A percentile compares a stretch with the other conserved stretches of the same genome.
These are phyloP conservation scores for Neurospora discreta DNA, from an alignment of 495 filamentous ascomycete genomes.

Conservation along the genomic window DNA sequence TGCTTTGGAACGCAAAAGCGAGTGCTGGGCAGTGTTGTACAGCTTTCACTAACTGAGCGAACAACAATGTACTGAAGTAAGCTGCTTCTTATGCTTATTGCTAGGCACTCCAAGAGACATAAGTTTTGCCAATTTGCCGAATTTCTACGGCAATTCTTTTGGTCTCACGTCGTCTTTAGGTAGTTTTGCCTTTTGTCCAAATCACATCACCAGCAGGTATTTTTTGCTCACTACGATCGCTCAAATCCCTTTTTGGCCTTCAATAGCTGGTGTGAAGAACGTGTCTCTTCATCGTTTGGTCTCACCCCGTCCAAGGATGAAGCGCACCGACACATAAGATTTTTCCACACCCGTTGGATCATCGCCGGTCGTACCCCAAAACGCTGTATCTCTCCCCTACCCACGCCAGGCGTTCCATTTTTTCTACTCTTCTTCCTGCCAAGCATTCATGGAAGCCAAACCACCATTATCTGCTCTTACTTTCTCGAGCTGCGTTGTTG, in stretches of 20 bases:
- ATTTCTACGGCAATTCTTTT: no score
- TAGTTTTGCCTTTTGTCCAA: no score
- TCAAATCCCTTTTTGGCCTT: not conserved
- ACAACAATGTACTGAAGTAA: no score
- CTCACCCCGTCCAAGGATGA: not conserved
- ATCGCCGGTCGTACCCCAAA: not conserved
- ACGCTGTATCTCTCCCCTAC: not conserved
- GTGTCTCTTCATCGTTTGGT: not conserved
- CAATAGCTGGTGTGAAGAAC: not conserved
- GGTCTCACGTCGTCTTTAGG: no score
- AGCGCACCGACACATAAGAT: not conserved
- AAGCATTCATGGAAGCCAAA: not conserved
- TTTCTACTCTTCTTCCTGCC: not conserved
- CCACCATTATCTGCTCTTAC: no score
- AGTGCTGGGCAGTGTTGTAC: no score
- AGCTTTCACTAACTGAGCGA: no score
- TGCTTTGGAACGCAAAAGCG: no score
- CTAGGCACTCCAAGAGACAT: no score
- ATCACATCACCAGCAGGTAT: no score
- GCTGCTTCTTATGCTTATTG: no score
- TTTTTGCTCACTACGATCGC: not conserved
- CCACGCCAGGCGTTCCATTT: not conserved
- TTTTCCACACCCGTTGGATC: not conserved
- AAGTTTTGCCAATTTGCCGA: no score
- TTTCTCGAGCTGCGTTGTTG: not conserved